Percentiles rank a stretch among this genome's conserved stretches.
Evolutionary conservation across 2,329 filamentous ascomycete species (phyloP).

Genomic region (Chalaropsis thielavioides): DNA sequence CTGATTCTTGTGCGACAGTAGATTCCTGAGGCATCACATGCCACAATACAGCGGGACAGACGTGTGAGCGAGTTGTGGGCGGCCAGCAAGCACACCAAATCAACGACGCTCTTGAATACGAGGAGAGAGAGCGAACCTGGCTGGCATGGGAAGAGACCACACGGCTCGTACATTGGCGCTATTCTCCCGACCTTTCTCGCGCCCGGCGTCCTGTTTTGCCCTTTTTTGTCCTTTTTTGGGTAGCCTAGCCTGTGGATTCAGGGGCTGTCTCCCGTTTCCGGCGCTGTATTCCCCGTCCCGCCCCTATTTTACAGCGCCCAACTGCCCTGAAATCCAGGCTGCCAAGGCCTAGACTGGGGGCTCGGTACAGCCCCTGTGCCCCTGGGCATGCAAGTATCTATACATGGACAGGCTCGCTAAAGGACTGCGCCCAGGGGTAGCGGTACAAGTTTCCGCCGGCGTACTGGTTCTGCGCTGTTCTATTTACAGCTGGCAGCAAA

Average conservation of each 20-base stretch:
- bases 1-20: background rate
- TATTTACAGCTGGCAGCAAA: constrained; percentile 1
- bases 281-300: background rate
- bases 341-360: background rate
- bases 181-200: no score
- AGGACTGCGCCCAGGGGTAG: background rate
- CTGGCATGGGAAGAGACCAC: no score
- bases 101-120: no score
- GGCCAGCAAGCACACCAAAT: background rate
- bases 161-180: no score
- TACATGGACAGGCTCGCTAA: background rate
- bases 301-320: background rate
- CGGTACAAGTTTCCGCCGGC: background rate
- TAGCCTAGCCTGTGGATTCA: background rate
- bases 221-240: background rate
- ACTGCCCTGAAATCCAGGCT: background rate
- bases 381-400: background rate
- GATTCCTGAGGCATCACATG: background rate
- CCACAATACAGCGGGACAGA: background rate
- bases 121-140: background rate
- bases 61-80: background rate
- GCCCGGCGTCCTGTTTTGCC: background rate
- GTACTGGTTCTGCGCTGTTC: background rate
- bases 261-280: background rate
- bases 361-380: background rate